Evolutionary conservation across 331 rosid species (phyloP).

Genomic region (Rhamnella rubrinervis): DNA sequence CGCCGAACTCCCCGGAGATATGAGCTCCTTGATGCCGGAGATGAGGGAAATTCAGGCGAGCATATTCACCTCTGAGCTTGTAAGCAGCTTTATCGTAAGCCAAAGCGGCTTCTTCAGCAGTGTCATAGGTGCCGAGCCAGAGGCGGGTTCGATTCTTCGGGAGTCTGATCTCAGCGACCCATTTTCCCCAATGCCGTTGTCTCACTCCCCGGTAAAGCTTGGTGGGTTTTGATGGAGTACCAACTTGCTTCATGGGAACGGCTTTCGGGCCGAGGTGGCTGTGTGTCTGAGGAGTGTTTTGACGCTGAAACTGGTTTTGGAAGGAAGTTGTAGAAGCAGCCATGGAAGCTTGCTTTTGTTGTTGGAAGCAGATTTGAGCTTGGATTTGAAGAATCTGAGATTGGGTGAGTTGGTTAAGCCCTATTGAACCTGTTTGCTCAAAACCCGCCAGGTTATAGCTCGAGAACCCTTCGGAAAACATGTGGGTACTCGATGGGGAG

Average conservation of each 20-base stretch:
- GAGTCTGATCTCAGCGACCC: conserved; percentile 96
- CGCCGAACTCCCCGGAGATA: conserved; percentile 45
- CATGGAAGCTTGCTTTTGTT: conserved; percentile 21
- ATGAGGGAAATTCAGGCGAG: conserved; percentile 83
- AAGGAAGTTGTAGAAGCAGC: conserved; percentile 27
- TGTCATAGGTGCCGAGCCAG: conserved; percentile 92
- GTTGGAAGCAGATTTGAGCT: conserved; percentile 50
- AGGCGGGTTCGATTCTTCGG: conserved; percentile 90
- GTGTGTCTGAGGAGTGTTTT: conserved; percentile 6
- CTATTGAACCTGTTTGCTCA: conserved; percentile 39
- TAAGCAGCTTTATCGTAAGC: conserved; percentile 86
- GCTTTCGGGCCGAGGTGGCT: conserved; percentile 45
- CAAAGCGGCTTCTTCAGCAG: conserved; percentile 85
- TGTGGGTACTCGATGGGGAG: conserved; percentile 30
- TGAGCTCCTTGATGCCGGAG: conserved; percentile 43
- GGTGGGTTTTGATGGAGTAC: conserved; percentile 35
- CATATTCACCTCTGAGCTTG: conserved; percentile 81
- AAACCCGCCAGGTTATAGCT: conserved; percentile 26
- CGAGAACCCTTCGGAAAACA: conserved; percentile 35
- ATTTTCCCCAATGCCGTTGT: conserved; percentile 91
- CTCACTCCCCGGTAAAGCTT: conserved; percentile 87
- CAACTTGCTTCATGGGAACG: conserved; percentile 55
- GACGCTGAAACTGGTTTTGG: conserved; percentile 22
- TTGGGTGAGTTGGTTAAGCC: conserved; percentile 73
- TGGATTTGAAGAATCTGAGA: conserved; percentile 77